Evolutionary conservation across 2,329 filamentous ascomycete genomes (phyloP), one percentile per base, ranked within the genome.

Genomic region (Ophiostoma piceae): DNA sequence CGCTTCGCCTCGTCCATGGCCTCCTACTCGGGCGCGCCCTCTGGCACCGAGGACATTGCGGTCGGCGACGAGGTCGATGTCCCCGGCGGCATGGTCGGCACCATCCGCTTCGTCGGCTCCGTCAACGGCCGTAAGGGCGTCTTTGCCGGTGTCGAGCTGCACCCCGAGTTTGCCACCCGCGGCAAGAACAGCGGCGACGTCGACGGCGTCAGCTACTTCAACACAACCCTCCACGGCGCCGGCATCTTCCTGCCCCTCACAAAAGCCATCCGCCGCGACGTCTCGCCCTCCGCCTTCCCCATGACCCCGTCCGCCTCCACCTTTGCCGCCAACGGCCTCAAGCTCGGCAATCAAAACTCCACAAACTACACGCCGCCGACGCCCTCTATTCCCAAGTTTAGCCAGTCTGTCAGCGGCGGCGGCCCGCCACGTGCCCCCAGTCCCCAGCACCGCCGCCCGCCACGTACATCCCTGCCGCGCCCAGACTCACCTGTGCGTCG

Each of bases 111-210:
- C 77, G 83, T 98, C 72, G 95, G 95, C 64, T 83, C 84, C 54
- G 94, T 99, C 57, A 87, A 89, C 75, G 94, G 94, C 73, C 97
- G 97, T 82, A 92, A 91, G 74, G 95, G 95, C 67, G 86, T 87
- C 26, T 99, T 99, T 82, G 93, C 92, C 41, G 95, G 95, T 65
- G 92, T 99, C 47, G 95, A 99, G 79, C 84, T 99, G 73, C 88
- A 90, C 75, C 83, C 87, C 68, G 91, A 96, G 74, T 96, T 90
- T 81, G 91, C 93, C 43, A 79, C 84, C 68, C 87, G 90, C 77
- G 95, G 95, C 43, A 99, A 99, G 84, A 99, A 99, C 77, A 96
- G 87, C 76, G 95, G 95, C 73, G 94, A 97, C 79, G 95, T 98
- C 69, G 94, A 98, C 75, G 95, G 87, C 70, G 77, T 89, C 67